phyloP scores from a whole-genome alignment of 371 early-diverging fungal genomes.

The Actinomucor elegans region DNA sequence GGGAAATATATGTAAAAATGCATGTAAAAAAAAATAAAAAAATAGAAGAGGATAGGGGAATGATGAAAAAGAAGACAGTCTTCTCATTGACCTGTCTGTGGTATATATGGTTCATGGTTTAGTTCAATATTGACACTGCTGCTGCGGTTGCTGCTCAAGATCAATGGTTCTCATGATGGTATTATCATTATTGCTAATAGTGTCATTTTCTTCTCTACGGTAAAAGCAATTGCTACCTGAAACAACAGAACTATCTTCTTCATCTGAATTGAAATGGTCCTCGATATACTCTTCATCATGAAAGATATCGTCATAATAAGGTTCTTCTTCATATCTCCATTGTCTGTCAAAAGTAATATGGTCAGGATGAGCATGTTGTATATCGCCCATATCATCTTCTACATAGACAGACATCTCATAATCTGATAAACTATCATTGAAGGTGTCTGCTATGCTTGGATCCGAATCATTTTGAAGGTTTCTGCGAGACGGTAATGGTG shows the following conservation, averaged over 20 bases:
- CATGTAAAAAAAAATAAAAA: too few species aligned
- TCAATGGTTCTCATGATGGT: too few species aligned
- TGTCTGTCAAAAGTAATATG: neutral
- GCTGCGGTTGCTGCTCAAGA: too few species aligned
- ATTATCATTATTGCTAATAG: neutral
- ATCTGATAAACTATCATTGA: neutral
- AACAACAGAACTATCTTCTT: neutral
- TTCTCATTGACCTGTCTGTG: too few species aligned
- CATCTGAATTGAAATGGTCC: constrained; percentile 16
- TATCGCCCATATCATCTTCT: constrained; percentile 8
- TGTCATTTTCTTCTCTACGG: neutral
- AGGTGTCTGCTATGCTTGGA: neutral
- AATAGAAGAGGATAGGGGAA: too few species aligned
- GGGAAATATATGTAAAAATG: too few species aligned
- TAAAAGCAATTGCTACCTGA: neutral
- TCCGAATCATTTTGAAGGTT: neutral
- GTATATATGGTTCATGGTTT: too few species aligned
- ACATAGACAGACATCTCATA: constrained; percentile 20
- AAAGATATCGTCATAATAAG: constrained; percentile 34
- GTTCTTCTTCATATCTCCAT: constrained; percentile 22
- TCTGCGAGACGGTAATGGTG: constrained; percentile 8
- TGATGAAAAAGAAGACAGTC: too few species aligned
- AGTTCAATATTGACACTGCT: too few species aligned
- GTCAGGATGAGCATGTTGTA: neutral
- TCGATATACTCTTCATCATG: constrained; percentile 21